These are phyloP conservation scores for Pseudocercospora eumusae DNA, from an alignment of 2,329 filamentous ascomycete species.

Conservation along the genomic window DNA sequence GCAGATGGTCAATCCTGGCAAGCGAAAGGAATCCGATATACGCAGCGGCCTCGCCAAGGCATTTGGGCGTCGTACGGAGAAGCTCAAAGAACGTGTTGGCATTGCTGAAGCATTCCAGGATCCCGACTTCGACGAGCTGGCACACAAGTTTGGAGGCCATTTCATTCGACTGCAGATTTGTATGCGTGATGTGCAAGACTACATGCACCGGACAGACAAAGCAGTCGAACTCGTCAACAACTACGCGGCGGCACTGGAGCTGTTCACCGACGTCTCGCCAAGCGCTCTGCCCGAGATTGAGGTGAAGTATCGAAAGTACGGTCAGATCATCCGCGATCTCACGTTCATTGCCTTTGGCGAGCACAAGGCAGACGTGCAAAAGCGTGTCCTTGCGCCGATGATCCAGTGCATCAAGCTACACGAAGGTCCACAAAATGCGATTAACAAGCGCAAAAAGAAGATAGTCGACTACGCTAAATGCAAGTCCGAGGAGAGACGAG, in stretches of 20 bases:
- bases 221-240: constrained; percentile 80
- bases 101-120: constrained; percentile 72
- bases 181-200: constrained; percentile 89
- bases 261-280: constrained; percentile 69
- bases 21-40: constrained; percentile 85
- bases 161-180: constrained; percentile 91
- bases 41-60: constrained; percentile 82
- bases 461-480: constrained; percentile 83
- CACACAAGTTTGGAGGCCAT: constrained; percentile 87
- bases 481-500: constrained; percentile 72
- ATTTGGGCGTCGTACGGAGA: constrained; percentile 85
- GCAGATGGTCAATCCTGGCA: constrained; percentile 69
- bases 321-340: constrained; percentile 81
- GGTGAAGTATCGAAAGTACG: constrained; percentile 92
- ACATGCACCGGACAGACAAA: constrained; percentile 76
- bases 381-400: constrained; percentile 82
- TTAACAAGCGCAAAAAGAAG: constrained; percentile 94
- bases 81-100: constrained; percentile 71
- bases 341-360: constrained; percentile 79
- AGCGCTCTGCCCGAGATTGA: constrained; percentile 81
- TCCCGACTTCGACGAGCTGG: constrained; percentile 73
- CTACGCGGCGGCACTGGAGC: constrained; percentile 78
- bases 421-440: constrained; percentile 79
- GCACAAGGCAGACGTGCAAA: constrained; percentile 72
- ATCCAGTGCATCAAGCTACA: constrained; percentile 76